Conservation (phyloP, 805 yeast species). For the Saturnispora mendoncae region DNA sequence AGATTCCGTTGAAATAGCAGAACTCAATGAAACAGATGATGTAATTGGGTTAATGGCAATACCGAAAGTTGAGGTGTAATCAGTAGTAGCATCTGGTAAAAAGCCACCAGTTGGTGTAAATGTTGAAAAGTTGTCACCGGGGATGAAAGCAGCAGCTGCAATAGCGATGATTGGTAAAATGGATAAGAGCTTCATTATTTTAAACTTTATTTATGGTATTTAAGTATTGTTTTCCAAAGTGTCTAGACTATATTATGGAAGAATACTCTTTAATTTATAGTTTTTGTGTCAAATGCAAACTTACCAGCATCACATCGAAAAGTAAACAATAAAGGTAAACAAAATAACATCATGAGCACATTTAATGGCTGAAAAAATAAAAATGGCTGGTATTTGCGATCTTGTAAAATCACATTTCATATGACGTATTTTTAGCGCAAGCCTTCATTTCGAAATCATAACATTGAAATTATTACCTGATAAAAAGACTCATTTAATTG, state of each 20-base stretch:
- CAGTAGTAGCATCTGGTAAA: conserved; percentile 46
- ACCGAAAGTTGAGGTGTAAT: conserved; percentile 52
- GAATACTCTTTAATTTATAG: conserved; percentile 1
- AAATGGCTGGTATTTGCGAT: conserved; percentile 4
- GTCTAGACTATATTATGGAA: neutral
- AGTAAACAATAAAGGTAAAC: conserved; percentile 9
- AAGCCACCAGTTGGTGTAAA: conserved; percentile 51
- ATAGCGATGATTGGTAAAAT: conserved; percentile 5
- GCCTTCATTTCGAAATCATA: neutral
- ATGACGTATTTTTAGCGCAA: neutral
- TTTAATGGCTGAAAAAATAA: neutral
- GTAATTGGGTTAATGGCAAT: conserved; percentile 52
- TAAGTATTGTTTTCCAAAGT: neutral
- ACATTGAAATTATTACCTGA: too few species aligned
- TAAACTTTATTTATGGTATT: neutral
- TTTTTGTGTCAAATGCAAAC: neutral
- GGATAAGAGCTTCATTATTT: conserved; percentile 4
- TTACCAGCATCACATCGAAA: conserved; percentile 5
- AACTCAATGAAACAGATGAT: conserved; percentile 25
- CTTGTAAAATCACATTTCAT: neutral
- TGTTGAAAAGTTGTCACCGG: conserved; percentile 53
- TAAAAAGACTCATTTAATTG: too few species aligned
- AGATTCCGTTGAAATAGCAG: conserved; percentile 16
- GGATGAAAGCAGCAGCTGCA: conserved; percentile 9
- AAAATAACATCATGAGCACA: conserved; percentile 1